These are phyloP conservation scores for Schizochytrium sp. DNA, from an alignment of 108 stramenopile genomes.

Conservation along the genomic window DNA sequence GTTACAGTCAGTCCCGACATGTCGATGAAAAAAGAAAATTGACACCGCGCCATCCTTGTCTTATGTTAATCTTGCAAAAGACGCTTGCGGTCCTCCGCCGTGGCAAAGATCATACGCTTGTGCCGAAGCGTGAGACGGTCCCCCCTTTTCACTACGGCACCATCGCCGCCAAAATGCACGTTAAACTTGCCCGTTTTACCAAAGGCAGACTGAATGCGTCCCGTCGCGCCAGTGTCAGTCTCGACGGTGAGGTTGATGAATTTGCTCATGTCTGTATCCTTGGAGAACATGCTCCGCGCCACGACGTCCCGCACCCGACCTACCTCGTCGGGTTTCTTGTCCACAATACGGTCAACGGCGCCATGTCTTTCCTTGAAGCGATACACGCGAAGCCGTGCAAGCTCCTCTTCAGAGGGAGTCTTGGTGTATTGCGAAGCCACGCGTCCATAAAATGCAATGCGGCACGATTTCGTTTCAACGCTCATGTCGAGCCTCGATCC, in stretches of 20 bases:
- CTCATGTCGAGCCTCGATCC: slow-evolving; percentile 78
- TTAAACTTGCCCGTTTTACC: slow-evolving; percentile 85
- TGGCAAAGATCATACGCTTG: slow-evolving; percentile 1
- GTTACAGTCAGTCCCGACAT: not conserved
- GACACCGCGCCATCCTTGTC: not conserved
- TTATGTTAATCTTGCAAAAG: not conserved
- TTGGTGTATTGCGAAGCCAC: slow-evolving; percentile 54
- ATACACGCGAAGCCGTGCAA: slow-evolving; percentile 2
- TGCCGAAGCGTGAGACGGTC: not conserved
- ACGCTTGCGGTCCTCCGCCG: not conserved
- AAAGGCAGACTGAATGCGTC: slow-evolving; percentile 68
- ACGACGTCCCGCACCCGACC: slow-evolving; percentile 70
- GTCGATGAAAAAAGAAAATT: too few species aligned
- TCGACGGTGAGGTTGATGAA: slow-evolving; percentile 72
- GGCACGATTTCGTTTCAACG: slow-evolving; percentile 57
- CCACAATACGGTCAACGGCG: slow-evolving; percentile 54
- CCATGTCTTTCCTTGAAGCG: slow-evolving; percentile 12
- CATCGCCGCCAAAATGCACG: slow-evolving; percentile 62
- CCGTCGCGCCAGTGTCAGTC: slow-evolving; percentile 64
- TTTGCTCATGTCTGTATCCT: slow-evolving; percentile 72
- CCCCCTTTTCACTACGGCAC: slow-evolving; percentile 42
- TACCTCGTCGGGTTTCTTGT: slow-evolving; percentile 57
- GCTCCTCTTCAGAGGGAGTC: not conserved
- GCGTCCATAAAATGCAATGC: slow-evolving; percentile 81
- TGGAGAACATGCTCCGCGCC: slow-evolving; percentile 73